Base-by-base conservation (phyloP, 768 basidiomycete genomes). In the Macrolepiota dolichaula region DNA sequence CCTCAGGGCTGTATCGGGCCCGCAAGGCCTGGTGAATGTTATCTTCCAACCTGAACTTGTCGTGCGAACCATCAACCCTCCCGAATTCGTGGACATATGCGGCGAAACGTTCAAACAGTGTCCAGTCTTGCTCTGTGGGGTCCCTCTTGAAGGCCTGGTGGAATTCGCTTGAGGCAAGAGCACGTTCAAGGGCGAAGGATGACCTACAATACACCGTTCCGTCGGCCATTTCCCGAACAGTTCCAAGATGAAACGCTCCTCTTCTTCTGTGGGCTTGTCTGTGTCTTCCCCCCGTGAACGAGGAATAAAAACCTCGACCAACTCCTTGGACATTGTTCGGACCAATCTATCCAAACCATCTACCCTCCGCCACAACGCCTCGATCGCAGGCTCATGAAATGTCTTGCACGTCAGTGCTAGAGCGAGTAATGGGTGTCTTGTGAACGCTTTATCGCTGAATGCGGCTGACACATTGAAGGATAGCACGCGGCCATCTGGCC, bases 361-460 rank as follows among this genome's bases (percentile, higher is more conserved):
- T 4, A 58, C 38, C 19, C 15, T 35, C 24, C 47, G 19, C 57
- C 57, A 58, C 35, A 58, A 10, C 4, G 17, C 32, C 25, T 47
- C 24, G 13, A 15, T 58, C 7, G 57, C 57, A 25, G 49, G 57
- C 15, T 58, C 47, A 40, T 58, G 40, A 29, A 58, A 50, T 0
- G 36, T 38, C 57, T 51, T 58, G 57, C 57, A 58, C 17, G 57
- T 58, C 22, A 51, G 38, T 17, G 57, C 57, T 9, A 58, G 15
- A 24, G 57, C 35, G 17, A 58, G 25, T 15, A 58, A 13, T 3
- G 55, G 44, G 44, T 57, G 27, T 11, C 19, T 57, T 35, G 27
- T 46, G n/a, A 13, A 46, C n/a, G 35, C 42, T 29, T 44, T 9
- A 11, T 47, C 44, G 19, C 29, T 32, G 5, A 11, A 10, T 7